Percentiles rank a stretch among this genome's conserved stretches.
Evolutionary conservation across 192 early-diverging fungal genomes (phyloP).

Genomic region (Coemansia sp.): DNA sequence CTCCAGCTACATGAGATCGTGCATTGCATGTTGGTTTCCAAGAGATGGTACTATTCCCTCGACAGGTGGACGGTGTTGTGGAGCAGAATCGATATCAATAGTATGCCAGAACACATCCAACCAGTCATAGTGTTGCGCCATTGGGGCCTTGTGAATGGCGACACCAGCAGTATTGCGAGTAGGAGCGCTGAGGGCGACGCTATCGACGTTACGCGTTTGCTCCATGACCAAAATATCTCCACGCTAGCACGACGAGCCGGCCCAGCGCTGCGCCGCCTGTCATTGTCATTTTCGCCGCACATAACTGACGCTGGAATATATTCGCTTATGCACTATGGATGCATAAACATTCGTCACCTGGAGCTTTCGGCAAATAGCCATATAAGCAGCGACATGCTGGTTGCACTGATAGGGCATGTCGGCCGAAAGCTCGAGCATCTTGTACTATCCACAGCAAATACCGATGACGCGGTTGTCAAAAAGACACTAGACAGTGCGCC

Average conservation of each 20-base stretch:
- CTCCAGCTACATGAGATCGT: conserved; percentile 26
- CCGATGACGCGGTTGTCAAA: conserved; percentile 18
- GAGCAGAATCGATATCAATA: conserved; percentile 25
- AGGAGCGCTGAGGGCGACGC: not conserved
- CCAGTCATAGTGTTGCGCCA: not conserved
- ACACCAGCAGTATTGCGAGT: not conserved
- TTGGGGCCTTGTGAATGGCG: not conserved
- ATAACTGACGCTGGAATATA: conserved; percentile 16
- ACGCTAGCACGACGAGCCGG: conserved; percentile 32
- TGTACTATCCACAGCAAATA: conserved; percentile 17
- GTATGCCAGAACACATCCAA: not conserved
- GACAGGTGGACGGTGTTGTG: conserved; percentile 27
- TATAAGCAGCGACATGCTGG: conserved; percentile 15
- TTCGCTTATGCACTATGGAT: conserved; percentile 25
- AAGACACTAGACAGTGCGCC: conserved; percentile 17
- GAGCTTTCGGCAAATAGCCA: conserved; percentile 24
- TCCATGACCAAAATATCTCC: conserved; percentile 19
- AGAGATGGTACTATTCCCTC: conserved; percentile 30
- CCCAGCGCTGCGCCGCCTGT: conserved; percentile 25
- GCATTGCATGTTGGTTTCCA: conserved; percentile 38
- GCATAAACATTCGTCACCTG: conserved; percentile 30
- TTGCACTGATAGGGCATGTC: conserved; percentile 2
- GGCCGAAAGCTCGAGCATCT: conserved; percentile 19
- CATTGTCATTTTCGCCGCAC: conserved; percentile 19
- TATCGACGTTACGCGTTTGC: not conserved